Conservation (phyloP, 2,329 filamentous ascomycete species). For the Monosporascus sp. region DNA sequence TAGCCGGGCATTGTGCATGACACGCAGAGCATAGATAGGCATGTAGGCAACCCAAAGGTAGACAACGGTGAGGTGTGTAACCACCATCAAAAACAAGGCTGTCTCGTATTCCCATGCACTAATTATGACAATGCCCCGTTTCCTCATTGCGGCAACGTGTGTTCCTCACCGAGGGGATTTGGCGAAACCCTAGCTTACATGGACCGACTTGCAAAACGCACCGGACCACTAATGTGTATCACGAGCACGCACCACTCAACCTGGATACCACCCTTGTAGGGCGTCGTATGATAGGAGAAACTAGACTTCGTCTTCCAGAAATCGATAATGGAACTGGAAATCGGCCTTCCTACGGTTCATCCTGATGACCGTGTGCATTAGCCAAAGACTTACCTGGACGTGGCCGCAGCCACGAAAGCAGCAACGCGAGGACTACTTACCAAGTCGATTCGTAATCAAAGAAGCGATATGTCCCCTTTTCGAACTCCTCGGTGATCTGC, state of each 20-base stretch:
- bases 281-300: too few relatives aligned
- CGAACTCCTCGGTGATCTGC: slow-evolving; percentile 96
- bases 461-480: slow-evolving; percentile 98
- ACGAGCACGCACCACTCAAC: too few relatives aligned
- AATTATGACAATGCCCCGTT: neutral
- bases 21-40: neutral
- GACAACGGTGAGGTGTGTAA: neutral
- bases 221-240: too few relatives aligned
- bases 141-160: neutral
- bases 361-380: neutral
- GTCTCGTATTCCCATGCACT: neutral
- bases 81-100: neutral
- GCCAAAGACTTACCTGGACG: neutral
- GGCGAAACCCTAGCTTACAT: too few relatives aligned
- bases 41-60: neutral
- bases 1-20: neutral
- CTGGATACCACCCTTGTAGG: too few relatives aligned
- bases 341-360: slow-evolving; percentile 1
- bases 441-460: slow-evolving; percentile 99
- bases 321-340: neutral
- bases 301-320: neutral
- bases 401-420: too few relatives aligned
- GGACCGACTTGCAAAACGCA: too few relatives aligned
- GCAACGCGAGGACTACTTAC: slow-evolving; percentile 47
- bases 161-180: neutral